These are phyloP conservation scores for Lachnellula arida DNA, from an alignment of 2,329 filamentous ascomycete genomes.

Conservation along the genomic window DNA sequence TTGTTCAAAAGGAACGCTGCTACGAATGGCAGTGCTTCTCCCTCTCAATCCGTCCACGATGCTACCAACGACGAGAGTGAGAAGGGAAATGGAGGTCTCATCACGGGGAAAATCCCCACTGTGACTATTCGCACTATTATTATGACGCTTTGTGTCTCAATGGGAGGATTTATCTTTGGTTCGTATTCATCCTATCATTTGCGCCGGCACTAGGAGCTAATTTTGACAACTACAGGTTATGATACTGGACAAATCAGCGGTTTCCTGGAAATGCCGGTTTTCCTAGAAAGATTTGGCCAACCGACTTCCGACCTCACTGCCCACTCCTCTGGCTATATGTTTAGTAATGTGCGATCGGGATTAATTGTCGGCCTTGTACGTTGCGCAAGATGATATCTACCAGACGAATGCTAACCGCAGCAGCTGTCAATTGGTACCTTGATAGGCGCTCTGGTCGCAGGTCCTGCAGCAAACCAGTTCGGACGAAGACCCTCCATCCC, in stretches of 20 bases:
- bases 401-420: slow-evolving; percentile 45
- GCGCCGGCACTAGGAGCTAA: neutral
- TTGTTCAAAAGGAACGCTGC: slow-evolving; percentile 8
- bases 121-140: slow-evolving; percentile 18
- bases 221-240: slow-evolving; percentile 10
- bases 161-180: slow-evolving; percentile 32
- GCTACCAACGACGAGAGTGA: neutral
- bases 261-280: slow-evolving; percentile 58
- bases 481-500: slow-evolving; percentile 57
- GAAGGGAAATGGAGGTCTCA: slow-evolving; percentile 5
- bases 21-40: slow-evolving; percentile 2
- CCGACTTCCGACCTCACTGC: slow-evolving; percentile 17
- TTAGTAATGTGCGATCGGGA: slow-evolving; percentile 57
- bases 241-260: slow-evolving; percentile 43
- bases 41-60: slow-evolving; percentile 2
- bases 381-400: slow-evolving; percentile 49
- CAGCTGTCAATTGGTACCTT: slow-evolving; percentile 73
- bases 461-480: slow-evolving; percentile 60
- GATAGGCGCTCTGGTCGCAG: slow-evolving; percentile 71
- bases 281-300: slow-evolving; percentile 49
- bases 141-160: slow-evolving; percentile 24
- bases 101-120: slow-evolving; percentile 4
- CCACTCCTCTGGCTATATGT: slow-evolving; percentile 33
- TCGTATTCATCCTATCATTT: neutral
- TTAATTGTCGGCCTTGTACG: slow-evolving; percentile 54